Percentiles rank a stretch among this genome's conserved stretches.
Evolutionary conservation across 2,329 filamentous ascomycete species (phyloP).

Genomic region (Fusarium camptoceras): DNA sequence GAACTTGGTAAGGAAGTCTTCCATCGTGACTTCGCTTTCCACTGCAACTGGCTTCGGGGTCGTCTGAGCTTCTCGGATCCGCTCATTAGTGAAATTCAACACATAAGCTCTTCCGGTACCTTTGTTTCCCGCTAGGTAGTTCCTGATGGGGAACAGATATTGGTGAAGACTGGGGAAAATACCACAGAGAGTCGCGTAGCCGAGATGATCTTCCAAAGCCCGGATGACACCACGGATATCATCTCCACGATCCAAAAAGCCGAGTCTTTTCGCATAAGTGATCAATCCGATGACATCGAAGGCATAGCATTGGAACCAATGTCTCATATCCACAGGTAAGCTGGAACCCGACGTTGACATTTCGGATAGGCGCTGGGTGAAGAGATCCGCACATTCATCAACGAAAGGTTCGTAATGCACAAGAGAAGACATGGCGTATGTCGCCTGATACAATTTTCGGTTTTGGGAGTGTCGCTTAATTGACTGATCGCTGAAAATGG

Average conservation of each 20-base stretch:
- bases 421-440: constrained; percentile 32
- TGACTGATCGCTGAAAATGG: constrained; percentile 17
- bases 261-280: constrained; percentile 28
- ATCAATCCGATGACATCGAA: constrained; percentile 34
- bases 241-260: constrained; percentile 23
- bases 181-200: constrained; percentile 3
- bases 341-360: neutral
- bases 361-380: constrained; percentile 8
- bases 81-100: constrained; percentile 20
- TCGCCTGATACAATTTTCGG: constrained; percentile 24
- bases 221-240: constrained; percentile 24
- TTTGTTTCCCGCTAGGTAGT: constrained; percentile 9
- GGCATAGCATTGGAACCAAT: constrained; percentile 36
- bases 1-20: constrained; percentile 43
- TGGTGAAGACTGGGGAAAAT: constrained; percentile 15
- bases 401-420: constrained; percentile 28
- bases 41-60: neutral
- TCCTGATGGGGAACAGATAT: constrained; percentile 3
- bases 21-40: constrained; percentile 8
- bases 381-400: constrained; percentile 25
- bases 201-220: constrained; percentile 15
- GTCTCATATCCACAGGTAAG: constrained; percentile 4
- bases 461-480: constrained; percentile 4
- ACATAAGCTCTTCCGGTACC: constrained; percentile 23
- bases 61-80: constrained; percentile 7